These are phyloP conservation scores for Fusarium aywerte DNA, from an alignment of 2,329 filamentous ascomycete species.

Conservation along the genomic window DNA sequence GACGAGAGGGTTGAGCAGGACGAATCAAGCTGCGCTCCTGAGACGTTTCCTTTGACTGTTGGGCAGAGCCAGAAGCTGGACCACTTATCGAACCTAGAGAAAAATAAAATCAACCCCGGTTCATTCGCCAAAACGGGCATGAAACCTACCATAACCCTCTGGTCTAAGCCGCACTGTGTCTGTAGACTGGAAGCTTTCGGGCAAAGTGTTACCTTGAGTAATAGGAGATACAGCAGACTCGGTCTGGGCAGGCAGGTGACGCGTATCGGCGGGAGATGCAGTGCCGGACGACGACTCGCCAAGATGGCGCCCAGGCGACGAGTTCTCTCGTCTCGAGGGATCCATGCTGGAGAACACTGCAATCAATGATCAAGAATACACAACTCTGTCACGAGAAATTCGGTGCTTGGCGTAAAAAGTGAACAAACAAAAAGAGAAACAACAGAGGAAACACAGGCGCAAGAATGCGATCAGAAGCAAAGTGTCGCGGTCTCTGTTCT, in stretches of 20 bases:
- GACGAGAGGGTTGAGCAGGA: slow-evolving; percentile 52
- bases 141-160: slow-evolving; percentile 66
- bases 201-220: slow-evolving; percentile 54
- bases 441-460: slow-evolving; percentile 4
- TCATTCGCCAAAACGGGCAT: slow-evolving; percentile 16
- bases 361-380: slow-evolving; percentile 15
- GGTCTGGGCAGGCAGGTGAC: slow-evolving; percentile 53
- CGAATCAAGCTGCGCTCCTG: slow-evolving; percentile 54
- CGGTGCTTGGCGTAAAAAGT: slow-evolving; percentile 18
- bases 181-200: slow-evolving; percentile 67
- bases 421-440: slow-evolving; percentile 8
- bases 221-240: slow-evolving; percentile 50
- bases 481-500: slow-evolving; percentile 23
- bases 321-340: slow-evolving; percentile 50
- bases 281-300: slow-evolving; percentile 51
- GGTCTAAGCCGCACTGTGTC: slow-evolving; percentile 69
- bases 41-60: slow-evolving; percentile 51
- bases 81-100: slow-evolving; percentile 44
- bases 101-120: slow-evolving; percentile 28
- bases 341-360: slow-evolving; percentile 55
- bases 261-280: slow-evolving; percentile 63
- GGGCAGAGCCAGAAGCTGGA: slow-evolving; percentile 45
- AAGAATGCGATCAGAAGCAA: slow-evolving; percentile 15
- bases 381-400: slow-evolving; percentile 13
- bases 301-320: slow-evolving; percentile 52